Evolutionary conservation across 495 filamentous ascomycete species (phyloP).

Genomic region (Daldinia caldariorum): DNA sequence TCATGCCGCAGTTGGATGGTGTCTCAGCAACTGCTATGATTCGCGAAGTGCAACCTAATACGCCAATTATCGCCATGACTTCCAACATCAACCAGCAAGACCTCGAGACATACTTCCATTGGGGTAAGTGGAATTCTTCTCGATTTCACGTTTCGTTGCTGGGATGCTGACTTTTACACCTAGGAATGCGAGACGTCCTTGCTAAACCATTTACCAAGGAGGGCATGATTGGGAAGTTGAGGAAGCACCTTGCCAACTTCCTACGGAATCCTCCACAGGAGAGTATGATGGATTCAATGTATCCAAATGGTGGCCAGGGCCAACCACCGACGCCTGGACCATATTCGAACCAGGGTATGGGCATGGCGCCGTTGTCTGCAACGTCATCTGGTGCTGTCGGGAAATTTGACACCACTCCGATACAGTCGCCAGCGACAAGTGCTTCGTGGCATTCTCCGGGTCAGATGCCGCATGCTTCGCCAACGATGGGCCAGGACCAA

Average conservation of each 20-base stretch:
- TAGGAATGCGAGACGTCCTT: slow-evolving; percentile 99
- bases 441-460: slow-evolving; percentile 79
- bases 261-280: slow-evolving; percentile 59
- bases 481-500: slow-evolving; percentile 57
- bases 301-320: slow-evolving; percentile 41
- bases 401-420: slow-evolving; percentile 88
- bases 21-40: slow-evolving; percentile 95
- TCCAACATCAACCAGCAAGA: slow-evolving; percentile 98
- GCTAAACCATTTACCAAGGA: slow-evolving; percentile 98
- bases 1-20: slow-evolving; percentile 96
- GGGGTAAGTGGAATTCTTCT: slow-evolving; percentile 70
- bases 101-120: slow-evolving; percentile 95
- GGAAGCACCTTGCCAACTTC: slow-evolving; percentile 85
- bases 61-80: slow-evolving; percentile 97
- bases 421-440: slow-evolving; percentile 75
- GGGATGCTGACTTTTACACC: slow-evolving; percentile 35
- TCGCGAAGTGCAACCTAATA: slow-evolving; percentile 81
- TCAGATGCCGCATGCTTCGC: slow-evolving; percentile 71
- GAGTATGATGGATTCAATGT: slow-evolving; percentile 47
- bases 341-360: slow-evolving; percentile 69
- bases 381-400: slow-evolving; percentile 54
- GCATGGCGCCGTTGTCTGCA: slow-evolving; percentile 59
- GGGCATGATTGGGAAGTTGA: slow-evolving; percentile 87
- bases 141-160: neutral
- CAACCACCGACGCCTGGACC: slow-evolving; percentile 47